phyloP scores from a whole-genome alignment of 768 basidiomycete genomes.

The Lactarius sp. region DNA sequence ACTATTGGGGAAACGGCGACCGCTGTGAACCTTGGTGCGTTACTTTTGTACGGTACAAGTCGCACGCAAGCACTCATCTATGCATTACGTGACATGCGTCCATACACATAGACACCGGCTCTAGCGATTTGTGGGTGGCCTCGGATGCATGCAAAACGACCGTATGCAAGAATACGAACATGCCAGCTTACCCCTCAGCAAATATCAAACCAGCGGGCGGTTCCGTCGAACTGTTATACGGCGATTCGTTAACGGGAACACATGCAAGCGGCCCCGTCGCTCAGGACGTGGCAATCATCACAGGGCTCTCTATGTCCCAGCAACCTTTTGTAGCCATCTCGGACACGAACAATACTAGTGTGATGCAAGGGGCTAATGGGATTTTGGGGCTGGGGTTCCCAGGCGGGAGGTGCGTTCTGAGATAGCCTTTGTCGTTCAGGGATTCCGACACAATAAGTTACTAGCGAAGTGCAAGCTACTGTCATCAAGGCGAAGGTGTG shows the following conservation, averaged over 20 bases:
- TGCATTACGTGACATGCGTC: neutral
- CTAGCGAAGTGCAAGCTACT: slow-evolving; percentile 15
- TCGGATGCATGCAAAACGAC: slow-evolving; percentile 18
- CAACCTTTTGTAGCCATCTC: slow-evolving; percentile 67
- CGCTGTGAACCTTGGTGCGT: slow-evolving; percentile 21
- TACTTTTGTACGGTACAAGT: neutral
- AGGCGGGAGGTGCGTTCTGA: slow-evolving; percentile 22
- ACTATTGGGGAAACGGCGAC: slow-evolving; percentile 16
- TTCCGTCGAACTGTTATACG: slow-evolving; percentile 52
- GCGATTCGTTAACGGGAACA: slow-evolving; percentile 67
- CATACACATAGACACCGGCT: slow-evolving; percentile 20
- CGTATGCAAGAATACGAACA: slow-evolving; percentile 10
- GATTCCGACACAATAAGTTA: neutral
- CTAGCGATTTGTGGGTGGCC: slow-evolving; percentile 23
- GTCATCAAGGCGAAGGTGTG: slow-evolving; percentile 13
- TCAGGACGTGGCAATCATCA: slow-evolving; percentile 50
- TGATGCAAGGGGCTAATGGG: slow-evolving; percentile 52
- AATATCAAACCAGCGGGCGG: slow-evolving; percentile 31
- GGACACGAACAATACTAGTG: slow-evolving; percentile 59
- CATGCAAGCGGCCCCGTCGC: slow-evolving; percentile 64
- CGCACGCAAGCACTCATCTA: neutral
- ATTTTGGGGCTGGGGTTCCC: slow-evolving; percentile 77
- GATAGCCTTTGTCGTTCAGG: neutral
- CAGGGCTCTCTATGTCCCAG: slow-evolving; percentile 43
- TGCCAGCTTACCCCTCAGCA: slow-evolving; percentile 19